Conservation (phyloP, 2,329 filamentous ascomycete genomes). For the Aureobasidium vineae region DNA sequence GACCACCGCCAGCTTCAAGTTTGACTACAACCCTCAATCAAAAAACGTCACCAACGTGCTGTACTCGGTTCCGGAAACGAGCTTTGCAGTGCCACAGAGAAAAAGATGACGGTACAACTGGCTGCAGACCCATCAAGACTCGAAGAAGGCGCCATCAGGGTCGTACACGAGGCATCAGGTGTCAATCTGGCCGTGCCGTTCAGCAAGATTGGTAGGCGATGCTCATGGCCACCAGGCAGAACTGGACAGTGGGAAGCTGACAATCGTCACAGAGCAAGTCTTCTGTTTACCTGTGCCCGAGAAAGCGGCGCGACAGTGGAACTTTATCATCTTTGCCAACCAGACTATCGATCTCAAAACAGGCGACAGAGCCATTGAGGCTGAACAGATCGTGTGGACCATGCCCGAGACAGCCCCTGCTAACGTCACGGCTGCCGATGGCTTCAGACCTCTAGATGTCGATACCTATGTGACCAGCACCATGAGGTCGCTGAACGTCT, state of each 20-base stretch:
- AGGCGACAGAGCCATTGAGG: constrained; percentile 37
- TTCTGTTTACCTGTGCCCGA: constrained; percentile 63
- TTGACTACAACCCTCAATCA: not conserved
- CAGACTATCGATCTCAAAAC: constrained; percentile 51
- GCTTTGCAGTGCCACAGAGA: constrained; percentile 60
- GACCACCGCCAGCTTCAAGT: not conserved
- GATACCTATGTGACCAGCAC: constrained; percentile 49
- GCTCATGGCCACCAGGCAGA: not conserved
- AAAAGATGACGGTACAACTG: constrained; percentile 64
- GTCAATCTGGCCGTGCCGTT: constrained; percentile 56
- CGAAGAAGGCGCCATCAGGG: constrained; percentile 42
- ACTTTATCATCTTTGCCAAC: constrained; percentile 60
- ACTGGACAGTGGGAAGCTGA: not conserved
- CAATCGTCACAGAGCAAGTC: constrained; percentile 48
- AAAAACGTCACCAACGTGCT: constrained; percentile 34
- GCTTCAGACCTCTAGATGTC: constrained; percentile 35
- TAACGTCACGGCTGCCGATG: constrained; percentile 38
- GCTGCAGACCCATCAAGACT: constrained; percentile 37
- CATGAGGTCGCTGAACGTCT: constrained; percentile 49
- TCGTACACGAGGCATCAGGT: constrained; percentile 46
- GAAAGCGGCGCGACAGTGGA: constrained; percentile 62
- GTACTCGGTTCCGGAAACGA: constrained; percentile 49
- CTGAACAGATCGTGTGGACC: constrained; percentile 61
- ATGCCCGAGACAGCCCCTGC: constrained; percentile 55
- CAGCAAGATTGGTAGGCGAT: constrained; percentile 47